phyloP scores from a whole-genome alignment of 768 basidiomycete species.

The Astraeus odoratus region DNA sequence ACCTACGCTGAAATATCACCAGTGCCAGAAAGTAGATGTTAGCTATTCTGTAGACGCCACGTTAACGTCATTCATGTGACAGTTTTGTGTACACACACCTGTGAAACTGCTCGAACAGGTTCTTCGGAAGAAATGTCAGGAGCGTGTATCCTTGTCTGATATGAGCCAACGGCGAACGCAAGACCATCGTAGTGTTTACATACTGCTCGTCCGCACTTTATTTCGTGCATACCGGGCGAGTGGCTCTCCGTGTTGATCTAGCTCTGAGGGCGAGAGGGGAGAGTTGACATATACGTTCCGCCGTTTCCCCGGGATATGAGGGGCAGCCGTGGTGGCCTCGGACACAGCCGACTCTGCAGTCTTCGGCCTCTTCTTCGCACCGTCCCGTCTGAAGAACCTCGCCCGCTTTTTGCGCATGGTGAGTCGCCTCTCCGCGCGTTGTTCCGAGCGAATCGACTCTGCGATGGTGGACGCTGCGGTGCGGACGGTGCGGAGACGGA shows the following conservation, averaged over 20 bases:
- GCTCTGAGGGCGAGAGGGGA: conserved; percentile 55
- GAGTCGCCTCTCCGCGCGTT: conserved; percentile 55
- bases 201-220: conserved; percentile 91
- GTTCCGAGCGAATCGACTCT: conserved; percentile 77
- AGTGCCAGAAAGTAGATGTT: conserved; percentile 87
- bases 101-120: conserved; percentile 91
- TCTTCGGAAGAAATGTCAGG: conserved; percentile 88
- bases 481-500: conserved; percentile 85
- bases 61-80: background rate
- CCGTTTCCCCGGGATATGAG: conserved; percentile 43
- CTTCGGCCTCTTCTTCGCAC: conserved; percentile 38
- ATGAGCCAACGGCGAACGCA: background rate
- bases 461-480: conserved; percentile 89
- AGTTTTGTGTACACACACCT: conserved; percentile 40
- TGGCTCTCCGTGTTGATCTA: conserved; percentile 71
- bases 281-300: conserved; percentile 81
- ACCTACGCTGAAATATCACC: conserved; percentile 73
- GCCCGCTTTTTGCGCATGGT: conserved; percentile 41
- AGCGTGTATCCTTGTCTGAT: conserved; percentile 71
- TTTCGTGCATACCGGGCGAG: conserved; percentile 76
- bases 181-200: conserved; percentile 30
- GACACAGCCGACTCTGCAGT: conserved; percentile 26
- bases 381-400: conserved; percentile 52
- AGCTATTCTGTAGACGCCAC: conserved; percentile 49
- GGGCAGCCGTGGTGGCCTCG: conserved; percentile 16